Conservation (phyloP, 352 stramenopile species). For the Pythium brachiatum region DNA sequence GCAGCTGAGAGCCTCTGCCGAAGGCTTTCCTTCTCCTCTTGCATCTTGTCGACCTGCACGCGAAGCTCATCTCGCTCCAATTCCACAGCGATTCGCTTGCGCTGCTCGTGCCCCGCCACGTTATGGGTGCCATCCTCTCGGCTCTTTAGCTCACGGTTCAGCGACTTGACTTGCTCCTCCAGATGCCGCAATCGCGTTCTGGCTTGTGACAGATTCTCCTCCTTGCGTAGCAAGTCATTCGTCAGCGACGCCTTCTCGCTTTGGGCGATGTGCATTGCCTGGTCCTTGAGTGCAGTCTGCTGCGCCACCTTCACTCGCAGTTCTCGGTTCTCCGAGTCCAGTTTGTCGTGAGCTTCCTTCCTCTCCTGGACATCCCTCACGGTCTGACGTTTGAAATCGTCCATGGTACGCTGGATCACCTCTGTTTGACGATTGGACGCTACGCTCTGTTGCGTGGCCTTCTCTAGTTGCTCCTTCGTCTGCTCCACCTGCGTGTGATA, state of each 20-base stretch:
- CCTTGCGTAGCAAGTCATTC: conserved; percentile 20
- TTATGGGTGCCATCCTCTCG: conserved; percentile 12
- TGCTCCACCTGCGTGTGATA: conserved; percentile 11
- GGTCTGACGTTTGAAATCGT: conserved; percentile 50
- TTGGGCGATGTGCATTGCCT: conserved; percentile 24
- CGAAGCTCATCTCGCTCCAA: conserved; percentile 15
- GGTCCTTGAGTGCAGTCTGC: conserved; percentile 22
- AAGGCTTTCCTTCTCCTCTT: conserved; percentile 18
- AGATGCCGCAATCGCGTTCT: conserved; percentile 20
- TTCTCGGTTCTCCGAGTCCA: conserved; percentile 40
- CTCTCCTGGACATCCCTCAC: conserved; percentile 40
- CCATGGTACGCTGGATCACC: conserved; percentile 22
- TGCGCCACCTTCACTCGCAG: conserved; percentile 15
- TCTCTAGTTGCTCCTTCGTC: conserved; percentile 7
- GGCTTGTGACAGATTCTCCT: conserved; percentile 21
- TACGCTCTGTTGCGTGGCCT: conserved; percentile 12
- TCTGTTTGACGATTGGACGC: conserved; percentile 20
- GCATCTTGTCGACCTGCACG: conserved; percentile 12
- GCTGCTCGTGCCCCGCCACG: conserved; percentile 9
- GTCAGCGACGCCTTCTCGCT: conserved; percentile 25
- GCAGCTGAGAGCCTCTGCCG: conserved; percentile 9
- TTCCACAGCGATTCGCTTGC: conserved; percentile 10
- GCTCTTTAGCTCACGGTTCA: conserved; percentile 19
- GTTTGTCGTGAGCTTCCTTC: conserved; percentile 34
- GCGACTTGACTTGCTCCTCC: conserved; percentile 23